Evolutionary conservation across 176 grass and related monocot species (phyloP).

Genomic region (Musa troglodytarum): DNA sequence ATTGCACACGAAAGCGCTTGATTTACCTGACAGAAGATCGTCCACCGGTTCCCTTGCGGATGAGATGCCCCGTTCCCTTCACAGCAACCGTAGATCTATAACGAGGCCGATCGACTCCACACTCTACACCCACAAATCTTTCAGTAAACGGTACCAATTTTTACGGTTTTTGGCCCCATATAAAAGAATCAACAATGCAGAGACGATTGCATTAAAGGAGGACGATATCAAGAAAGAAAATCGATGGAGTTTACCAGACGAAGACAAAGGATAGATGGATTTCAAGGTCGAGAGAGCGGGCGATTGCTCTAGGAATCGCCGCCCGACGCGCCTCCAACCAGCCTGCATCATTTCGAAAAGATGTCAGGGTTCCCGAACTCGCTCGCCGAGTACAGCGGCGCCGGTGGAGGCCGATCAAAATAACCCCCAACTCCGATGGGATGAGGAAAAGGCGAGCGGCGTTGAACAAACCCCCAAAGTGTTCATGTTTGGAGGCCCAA

Average conservation of each 20-base stretch:
- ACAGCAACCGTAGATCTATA: conserved; percentile 39
- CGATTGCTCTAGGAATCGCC: conserved; percentile 30
- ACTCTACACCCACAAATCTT: neutral
- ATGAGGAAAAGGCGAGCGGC: too few relatives aligned
- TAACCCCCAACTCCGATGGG: too few relatives aligned
- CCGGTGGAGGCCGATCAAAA: neutral
- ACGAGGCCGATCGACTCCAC: conserved; percentile 49
- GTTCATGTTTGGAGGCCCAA: too few relatives aligned
- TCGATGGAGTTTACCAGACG: neutral
- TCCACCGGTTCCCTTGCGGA: conserved; percentile 89
- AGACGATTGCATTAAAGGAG: neutral
- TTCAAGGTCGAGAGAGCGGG: conserved; percentile 15
- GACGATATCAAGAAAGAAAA: neutral
- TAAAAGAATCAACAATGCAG: neutral
- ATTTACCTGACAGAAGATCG: conserved; percentile 73
- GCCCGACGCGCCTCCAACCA: conserved; percentile 14
- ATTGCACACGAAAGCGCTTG: conserved; percentile 2
- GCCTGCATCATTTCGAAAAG: conserved; percentile 27
- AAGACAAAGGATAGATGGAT: conserved; percentile 26
- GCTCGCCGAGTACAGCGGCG: neutral
- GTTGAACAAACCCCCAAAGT: too few relatives aligned
- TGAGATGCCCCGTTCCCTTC: conserved; percentile 60
- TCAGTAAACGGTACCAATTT: neutral
- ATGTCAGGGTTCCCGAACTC: too few relatives aligned
- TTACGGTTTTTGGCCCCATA: neutral